Base-by-base conservation (phyloP, 1,284 basidiomycete species). In the Pholiota adiposa region DNA sequence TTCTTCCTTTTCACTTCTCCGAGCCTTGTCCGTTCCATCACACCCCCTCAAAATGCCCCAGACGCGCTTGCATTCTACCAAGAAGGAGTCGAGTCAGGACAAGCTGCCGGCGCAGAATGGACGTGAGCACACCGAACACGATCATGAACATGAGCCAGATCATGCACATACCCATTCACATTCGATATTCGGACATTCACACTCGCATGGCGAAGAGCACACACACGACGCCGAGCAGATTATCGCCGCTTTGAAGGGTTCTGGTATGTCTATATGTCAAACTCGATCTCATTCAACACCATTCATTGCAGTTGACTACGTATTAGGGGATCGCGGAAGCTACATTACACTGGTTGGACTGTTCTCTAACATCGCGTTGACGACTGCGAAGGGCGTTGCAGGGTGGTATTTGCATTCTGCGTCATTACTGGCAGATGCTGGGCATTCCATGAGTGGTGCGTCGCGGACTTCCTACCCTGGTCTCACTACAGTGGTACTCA, bases 351-450 rank as follows among this genome's bases (percentile, higher is more conserved):
- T 97, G 52, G 77, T 96, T 65, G 97, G 97, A 1, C 80, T 99
- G n/a, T 84, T 86, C 43, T 83, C 89, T 52, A 99, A 98, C 70
- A 79, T 98, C 29, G 87, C 82, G 1, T 78, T 99, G 61, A 97
- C 95, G 0, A 79, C 81, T 12, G 80, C 88, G 27, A 99, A 99
- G 73, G 96, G 95, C 25, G 70, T 85, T 9, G 95, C 93, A 57
- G 92, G 94, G 56, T 90, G 92, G 84, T 90, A 81, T 65, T 84
- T 92, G 85, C 94, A 98, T 72, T 96, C 93, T 5, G 95, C 96
- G 2, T 89, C 93, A 0, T 78, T 99, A 52, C 82, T 99, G 8
- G 97, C 97, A 2, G 97, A 99, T 70, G 96, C 97, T 0, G 96
- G 93, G 1, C 97, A 99, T 73, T 94, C 92, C n/a, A 68, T 96